A percentile compares a stretch with the other conserved stretches of the same genome.
Evolutionary conservation across 257 asterid species (phyloP).

Genomic region (Solanum etuberosum): DNA sequence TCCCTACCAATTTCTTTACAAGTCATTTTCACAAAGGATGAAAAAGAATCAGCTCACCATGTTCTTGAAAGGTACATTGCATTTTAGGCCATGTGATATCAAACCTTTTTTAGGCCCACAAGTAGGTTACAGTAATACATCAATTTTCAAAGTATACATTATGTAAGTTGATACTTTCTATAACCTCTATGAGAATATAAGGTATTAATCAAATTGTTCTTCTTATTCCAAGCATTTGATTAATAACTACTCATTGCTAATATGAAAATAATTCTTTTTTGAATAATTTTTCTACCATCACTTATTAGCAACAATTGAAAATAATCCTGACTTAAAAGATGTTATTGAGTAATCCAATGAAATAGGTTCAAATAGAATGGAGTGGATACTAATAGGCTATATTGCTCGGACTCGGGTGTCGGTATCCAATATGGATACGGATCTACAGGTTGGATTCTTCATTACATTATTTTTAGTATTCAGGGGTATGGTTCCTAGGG

Average conservation of each 20-base stretch:
- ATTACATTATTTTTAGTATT: not conserved
- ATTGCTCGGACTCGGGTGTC: not conserved
- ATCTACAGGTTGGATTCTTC: not conserved
- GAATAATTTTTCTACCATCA: not conserved
- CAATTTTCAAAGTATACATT: conserved; percentile 4
- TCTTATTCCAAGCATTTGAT: not conserved
- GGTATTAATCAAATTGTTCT: not conserved
- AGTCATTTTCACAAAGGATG: conserved; percentile 21
- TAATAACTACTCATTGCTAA: not conserved
- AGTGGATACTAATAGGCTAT: not conserved
- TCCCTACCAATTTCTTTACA: conserved; percentile 16
- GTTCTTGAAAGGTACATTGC: conserved; percentile 32
- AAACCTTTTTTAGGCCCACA: conserved; percentile 25
- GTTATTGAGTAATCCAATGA: not conserved
- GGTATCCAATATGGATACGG: not conserved
- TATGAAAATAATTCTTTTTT: not conserved
- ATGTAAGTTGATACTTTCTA: not conserved
- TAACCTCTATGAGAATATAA: not conserved
- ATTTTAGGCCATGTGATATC: conserved; percentile 22
- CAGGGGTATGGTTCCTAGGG: not conserved
- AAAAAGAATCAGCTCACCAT: conserved; percentile 19
- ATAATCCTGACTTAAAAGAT: not conserved
- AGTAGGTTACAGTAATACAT: conserved; percentile 11
- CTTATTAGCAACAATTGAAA: not conserved
- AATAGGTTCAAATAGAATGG: not conserved